A percentile compares a stretch with the other conserved stretches of the same genome.
phyloP scores from a whole-genome alignment of 805 yeast genomes.

The Metschnikowia matae region DNA sequence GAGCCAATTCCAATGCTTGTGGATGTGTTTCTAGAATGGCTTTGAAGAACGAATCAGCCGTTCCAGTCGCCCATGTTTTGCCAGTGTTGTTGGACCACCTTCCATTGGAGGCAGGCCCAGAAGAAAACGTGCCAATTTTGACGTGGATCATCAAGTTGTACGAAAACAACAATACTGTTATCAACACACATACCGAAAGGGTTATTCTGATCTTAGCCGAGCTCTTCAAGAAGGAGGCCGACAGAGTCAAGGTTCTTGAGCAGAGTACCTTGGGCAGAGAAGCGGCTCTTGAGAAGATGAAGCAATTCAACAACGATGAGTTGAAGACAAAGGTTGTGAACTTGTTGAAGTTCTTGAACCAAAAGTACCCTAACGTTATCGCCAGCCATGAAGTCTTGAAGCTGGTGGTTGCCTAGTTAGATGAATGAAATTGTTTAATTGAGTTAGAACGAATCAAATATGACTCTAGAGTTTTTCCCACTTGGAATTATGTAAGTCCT shows the following conservation, averaged over 20 bases:
- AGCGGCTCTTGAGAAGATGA: constrained; percentile 69
- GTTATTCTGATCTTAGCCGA: constrained; percentile 64
- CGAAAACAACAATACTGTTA: constrained; percentile 54
- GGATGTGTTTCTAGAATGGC: constrained; percentile 96
- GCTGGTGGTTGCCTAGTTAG: constrained; percentile 32
- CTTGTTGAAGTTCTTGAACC: constrained; percentile 69
- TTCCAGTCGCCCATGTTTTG: constrained; percentile 71
- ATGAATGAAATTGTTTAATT: neutral
- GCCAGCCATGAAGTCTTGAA: constrained; percentile 47
- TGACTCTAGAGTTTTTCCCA: too few relatives aligned
- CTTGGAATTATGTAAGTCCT: too few relatives aligned
- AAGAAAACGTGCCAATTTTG: constrained; percentile 90
- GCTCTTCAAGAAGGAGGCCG: constrained; percentile 72
- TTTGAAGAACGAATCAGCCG: constrained; percentile 61
- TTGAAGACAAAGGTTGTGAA: constrained; percentile 61
- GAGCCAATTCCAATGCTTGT: constrained; percentile 90
- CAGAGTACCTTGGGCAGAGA: constrained; percentile 85
- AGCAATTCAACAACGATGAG: constrained; percentile 73
- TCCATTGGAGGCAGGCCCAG: constrained; percentile 84
- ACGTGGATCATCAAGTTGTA: constrained; percentile 70
- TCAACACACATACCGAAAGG: constrained; percentile 53
- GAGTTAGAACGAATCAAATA: neutral
- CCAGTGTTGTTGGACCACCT: constrained; percentile 74
- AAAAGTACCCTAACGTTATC: constrained; percentile 59
- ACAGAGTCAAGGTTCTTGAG: constrained; percentile 61